These are phyloP conservation scores for Arabis alpina DNA, from an alignment of 345 rosid genomes.

Conservation along the genomic window DNA sequence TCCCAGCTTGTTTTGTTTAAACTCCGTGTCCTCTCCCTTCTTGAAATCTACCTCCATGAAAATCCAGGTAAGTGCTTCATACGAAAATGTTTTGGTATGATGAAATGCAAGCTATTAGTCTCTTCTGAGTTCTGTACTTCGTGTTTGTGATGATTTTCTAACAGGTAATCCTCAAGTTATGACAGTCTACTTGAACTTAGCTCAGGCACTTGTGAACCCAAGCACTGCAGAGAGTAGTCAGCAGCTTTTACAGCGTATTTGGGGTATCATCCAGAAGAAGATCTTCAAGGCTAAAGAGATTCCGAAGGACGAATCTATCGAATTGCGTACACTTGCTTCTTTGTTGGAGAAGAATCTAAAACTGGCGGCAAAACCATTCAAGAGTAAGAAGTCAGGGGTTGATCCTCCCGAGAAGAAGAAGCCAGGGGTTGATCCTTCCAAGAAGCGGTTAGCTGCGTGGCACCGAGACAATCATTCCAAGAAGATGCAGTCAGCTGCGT, in stretches of 20 bases:
- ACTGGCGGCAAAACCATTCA: slow-evolving; percentile 89
- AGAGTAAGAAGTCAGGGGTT: slow-evolving; percentile 69
- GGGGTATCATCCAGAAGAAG: slow-evolving; percentile 92
- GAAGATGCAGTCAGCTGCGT: slow-evolving; percentile 73
- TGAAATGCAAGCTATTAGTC: background rate
- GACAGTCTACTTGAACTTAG: slow-evolving; percentile 78
- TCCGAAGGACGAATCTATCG: slow-evolving; percentile 62
- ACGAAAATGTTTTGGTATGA: slow-evolving; percentile 21
- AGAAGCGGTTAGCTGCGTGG: slow-evolving; percentile 68
- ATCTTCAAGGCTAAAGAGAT: slow-evolving; percentile 80
- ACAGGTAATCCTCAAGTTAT: slow-evolving; percentile 82
- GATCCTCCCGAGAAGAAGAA: slow-evolving; percentile 70
- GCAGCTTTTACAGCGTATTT: slow-evolving; percentile 89
- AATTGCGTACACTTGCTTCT: slow-evolving; percentile 58
- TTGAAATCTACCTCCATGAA: slow-evolving; percentile 91
- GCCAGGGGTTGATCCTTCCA: no score
- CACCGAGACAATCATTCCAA: slow-evolving; percentile 79
- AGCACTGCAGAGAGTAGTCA: slow-evolving; percentile 77
- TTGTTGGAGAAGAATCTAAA: slow-evolving; percentile 78
- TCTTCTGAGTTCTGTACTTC: slow-evolving; percentile 4
- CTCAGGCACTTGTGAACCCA: slow-evolving; percentile 78
- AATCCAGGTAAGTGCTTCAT: slow-evolving; percentile 65
- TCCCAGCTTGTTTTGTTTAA: slow-evolving; percentile 93
- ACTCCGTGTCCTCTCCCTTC: slow-evolving; percentile 87
- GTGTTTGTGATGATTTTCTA: slow-evolving; percentile 28